Conservation (phyloP, 164 flowering plant genomes). For the Paratinospora sagittata region DNA sequence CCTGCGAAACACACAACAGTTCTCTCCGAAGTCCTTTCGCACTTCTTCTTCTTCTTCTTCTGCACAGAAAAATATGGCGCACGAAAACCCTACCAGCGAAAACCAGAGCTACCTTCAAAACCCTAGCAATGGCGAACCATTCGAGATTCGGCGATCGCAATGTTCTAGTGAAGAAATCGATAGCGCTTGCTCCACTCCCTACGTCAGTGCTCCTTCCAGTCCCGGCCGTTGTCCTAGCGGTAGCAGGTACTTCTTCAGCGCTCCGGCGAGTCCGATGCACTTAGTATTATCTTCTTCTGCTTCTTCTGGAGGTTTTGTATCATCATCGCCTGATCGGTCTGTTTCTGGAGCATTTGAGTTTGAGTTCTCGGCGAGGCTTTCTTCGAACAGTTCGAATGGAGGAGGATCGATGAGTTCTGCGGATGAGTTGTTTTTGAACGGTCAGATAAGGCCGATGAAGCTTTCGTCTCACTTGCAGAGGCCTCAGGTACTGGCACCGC, state of each 20-base stretch:
- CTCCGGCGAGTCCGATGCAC: slow-evolving; percentile 70
- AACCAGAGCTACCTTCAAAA: slow-evolving; percentile 11
- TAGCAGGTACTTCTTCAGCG: slow-evolving; percentile 49
- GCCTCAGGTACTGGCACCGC: slow-evolving; percentile 46
- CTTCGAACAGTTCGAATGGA: neutral
- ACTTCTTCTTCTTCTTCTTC: no score
- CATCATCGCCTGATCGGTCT: neutral
- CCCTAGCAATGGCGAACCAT: slow-evolving; percentile 18
- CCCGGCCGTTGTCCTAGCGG: slow-evolving; percentile 34
- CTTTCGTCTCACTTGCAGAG: slow-evolving; percentile 51
- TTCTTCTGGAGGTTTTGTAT: neutral
- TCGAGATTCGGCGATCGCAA: neutral
- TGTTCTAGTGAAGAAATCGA: slow-evolving; percentile 33
- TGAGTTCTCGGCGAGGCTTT: slow-evolving; percentile 39
- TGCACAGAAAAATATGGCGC: neutral
- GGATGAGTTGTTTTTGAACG: slow-evolving; percentile 68
- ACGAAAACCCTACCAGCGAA: neutral
- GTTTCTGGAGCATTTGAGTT: slow-evolving; percentile 35
- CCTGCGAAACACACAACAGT: no score
- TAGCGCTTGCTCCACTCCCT: slow-evolving; percentile 64
- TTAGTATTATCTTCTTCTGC: slow-evolving; percentile 22
- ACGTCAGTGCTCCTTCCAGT: slow-evolving; percentile 63
- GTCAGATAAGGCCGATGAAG: slow-evolving; percentile 75
- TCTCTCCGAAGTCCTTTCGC: no score
- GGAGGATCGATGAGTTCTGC: slow-evolving; percentile 58